Conservation (phyloP, 495 filamentous ascomycete genomes). For the Daldinia loculata region DNA sequence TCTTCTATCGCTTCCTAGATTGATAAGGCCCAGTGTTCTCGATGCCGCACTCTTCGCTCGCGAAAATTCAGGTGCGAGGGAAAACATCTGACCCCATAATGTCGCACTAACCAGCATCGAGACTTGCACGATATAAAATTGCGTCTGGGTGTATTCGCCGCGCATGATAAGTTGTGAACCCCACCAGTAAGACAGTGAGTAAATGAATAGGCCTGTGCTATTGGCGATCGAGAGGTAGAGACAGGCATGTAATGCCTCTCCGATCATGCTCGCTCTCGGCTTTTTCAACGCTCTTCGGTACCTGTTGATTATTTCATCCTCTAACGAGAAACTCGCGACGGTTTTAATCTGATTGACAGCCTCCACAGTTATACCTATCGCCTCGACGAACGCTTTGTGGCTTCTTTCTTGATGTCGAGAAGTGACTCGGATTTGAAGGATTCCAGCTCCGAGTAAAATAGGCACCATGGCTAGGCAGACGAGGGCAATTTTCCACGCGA, state of each 20-base stretch:
- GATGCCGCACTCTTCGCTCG: conserved; percentile 59
- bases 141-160: conserved; percentile 61
- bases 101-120: conserved; percentile 67
- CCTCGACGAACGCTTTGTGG: conserved; percentile 62
- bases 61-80: conserved; percentile 65
- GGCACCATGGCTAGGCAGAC: conserved; percentile 62
- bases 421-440: conserved; percentile 61
- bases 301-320: conserved; percentile 54
- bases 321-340: conserved; percentile 63
- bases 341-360: conserved; percentile 67
- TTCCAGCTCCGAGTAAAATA: conserved; percentile 58
- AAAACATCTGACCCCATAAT: conserved; percentile 68
- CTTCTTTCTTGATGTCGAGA: conserved; percentile 66
- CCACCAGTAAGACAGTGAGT: conserved; percentile 70
- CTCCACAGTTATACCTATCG: conserved; percentile 66
- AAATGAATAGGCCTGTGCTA: conserved; percentile 42
- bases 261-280: conserved; percentile 49
- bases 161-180: conserved; percentile 62
- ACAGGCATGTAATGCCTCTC: conserved; percentile 51
- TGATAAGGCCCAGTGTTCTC: conserved; percentile 54
- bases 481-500: conserved; percentile 70
- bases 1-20: conserved; percentile 40
- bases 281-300: conserved; percentile 53
- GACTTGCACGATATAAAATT: conserved; percentile 71
- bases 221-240: conserved; percentile 57